These are phyloP conservation scores for Euphorbia tirucalli DNA, from an alignment of 345 rosid species.

Conservation along the genomic window DNA sequence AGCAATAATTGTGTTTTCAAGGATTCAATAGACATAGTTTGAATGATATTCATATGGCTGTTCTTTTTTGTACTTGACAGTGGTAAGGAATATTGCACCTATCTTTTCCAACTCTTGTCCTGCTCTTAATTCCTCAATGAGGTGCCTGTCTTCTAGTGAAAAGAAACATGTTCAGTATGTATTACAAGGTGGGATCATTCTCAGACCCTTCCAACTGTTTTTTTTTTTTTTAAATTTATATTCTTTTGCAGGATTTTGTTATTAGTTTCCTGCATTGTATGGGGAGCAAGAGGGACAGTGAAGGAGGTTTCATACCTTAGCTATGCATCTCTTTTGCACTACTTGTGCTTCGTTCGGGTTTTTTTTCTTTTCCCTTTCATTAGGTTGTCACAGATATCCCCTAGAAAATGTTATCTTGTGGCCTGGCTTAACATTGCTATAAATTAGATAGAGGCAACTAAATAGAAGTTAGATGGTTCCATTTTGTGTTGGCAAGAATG, in stretches of 20 bases:
- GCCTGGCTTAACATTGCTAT: neutral
- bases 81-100: neutral
- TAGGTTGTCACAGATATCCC: neutral
- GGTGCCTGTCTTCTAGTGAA: neutral
- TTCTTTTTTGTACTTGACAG: neutral
- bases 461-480: neutral
- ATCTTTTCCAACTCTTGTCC: neutral
- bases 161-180: neutral
- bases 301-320: neutral
- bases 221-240: neutral
- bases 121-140: neutral
- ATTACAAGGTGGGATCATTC: neutral
- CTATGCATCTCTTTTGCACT: neutral
- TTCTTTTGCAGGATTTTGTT: neutral
- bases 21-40: neutral
- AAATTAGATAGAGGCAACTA: neutral
- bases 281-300: neutral
- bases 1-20: neutral
- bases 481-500: neutral
- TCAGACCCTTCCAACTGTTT: neutral
- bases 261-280: neutral
- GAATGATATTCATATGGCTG: neutral
- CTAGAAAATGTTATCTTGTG: neutral
- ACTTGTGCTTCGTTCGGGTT: constrained; percentile 1
- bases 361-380: neutral